Evolutionary conservation across 768 basidiomycete species (phyloP).

Genomic region (Kwoniella botswanensis): DNA sequence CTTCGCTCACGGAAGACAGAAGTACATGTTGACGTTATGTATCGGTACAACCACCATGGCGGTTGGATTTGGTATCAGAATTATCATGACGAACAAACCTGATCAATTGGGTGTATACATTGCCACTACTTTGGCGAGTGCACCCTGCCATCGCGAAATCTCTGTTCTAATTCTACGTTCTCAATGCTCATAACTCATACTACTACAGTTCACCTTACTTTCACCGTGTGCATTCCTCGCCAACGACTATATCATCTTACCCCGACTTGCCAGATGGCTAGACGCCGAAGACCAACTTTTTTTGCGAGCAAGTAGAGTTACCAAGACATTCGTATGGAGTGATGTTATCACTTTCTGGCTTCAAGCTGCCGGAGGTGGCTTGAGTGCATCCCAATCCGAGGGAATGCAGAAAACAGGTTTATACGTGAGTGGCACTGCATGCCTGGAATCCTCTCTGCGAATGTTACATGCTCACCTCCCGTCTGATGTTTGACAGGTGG

Average conservation of each 20-base stretch:
- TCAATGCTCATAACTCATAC: no score
- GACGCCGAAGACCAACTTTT: conserved; percentile 63
- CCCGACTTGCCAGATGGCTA: conserved; percentile 66
- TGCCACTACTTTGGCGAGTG: conserved; percentile 32
- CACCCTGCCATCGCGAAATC: not conserved
- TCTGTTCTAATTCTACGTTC: no score
- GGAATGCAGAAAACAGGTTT: conserved; percentile 8
- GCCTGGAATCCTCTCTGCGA: not conserved
- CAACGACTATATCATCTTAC: conserved; percentile 69
- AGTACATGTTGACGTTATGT: conserved; percentile 33
- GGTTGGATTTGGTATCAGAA: conserved; percentile 25
- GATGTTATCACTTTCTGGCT: conserved; percentile 72
- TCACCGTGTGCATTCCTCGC: conserved; percentile 71
- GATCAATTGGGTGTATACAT: conserved; percentile 33
- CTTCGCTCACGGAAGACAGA: conserved; percentile 16
- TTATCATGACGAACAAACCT: conserved; percentile 24
- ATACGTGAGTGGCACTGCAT: conserved; percentile 16
- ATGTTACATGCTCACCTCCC: not conserved
- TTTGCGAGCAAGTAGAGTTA: conserved; percentile 64
- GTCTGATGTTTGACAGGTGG: not conserved
- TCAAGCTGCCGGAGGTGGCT: conserved; percentile 60
- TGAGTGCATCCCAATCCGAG: conserved; percentile 20
- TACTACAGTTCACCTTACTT: conserved; percentile 35
- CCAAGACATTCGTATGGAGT: conserved; percentile 66
- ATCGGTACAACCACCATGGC: conserved; percentile 26